Evolutionary conservation across 2,329 filamentous ascomycete species (phyloP), one percentile per base, ranked within the genome.

Genomic region (Apiospora marii): DNA sequence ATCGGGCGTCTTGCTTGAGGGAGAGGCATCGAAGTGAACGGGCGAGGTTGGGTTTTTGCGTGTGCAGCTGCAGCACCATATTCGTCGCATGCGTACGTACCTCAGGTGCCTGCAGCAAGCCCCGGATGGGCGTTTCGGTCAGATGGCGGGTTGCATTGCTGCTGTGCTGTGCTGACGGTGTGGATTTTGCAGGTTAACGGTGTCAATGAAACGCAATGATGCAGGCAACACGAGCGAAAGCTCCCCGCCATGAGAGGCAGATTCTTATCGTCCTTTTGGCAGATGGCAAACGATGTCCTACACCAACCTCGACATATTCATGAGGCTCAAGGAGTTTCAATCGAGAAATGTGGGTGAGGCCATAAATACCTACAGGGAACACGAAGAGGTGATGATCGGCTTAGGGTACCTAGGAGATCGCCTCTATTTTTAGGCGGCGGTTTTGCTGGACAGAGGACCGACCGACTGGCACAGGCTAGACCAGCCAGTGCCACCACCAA

Each of bases 61-160:
- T 41, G 58, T n/a, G 34, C 22, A n/a, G 53, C 58, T 64, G 34
- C 34, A 41, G 58, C 27, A 13, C 6, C 22, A 49, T 49, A 49
- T 19, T 41, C 14, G 22, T 64, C 34, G 58, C n/a, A 64, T 64
- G 53, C 30, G 34, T 51, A 27, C 49, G 34, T 10, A 37, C 51
- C 27, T 58, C 27, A 30, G 27, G 27, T 30, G 19, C 34, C 58
- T 64, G 58, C 58, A 64, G 58, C 58, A 61, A 34, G 27, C 24
- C 30, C 51, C 51, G 6, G 53, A 37, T n/a, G 30, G 6, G 30
- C 8, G 30, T 41, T 64, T 64, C n/a, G 30, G 58, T 64, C 58
- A 64, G 58, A 64, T 64, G 58, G 58, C 58, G 58, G 58, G 58
- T 64, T 64, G 58, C 53, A 61, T 61, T 61, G 53, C 53, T 51